A percentile compares a stretch with the other conserved stretches of the same genome.
These are phyloP conservation scores for Jaltomata sinuosa DNA, from an alignment of 257 asterid genomes.

Conservation along the genomic window DNA sequence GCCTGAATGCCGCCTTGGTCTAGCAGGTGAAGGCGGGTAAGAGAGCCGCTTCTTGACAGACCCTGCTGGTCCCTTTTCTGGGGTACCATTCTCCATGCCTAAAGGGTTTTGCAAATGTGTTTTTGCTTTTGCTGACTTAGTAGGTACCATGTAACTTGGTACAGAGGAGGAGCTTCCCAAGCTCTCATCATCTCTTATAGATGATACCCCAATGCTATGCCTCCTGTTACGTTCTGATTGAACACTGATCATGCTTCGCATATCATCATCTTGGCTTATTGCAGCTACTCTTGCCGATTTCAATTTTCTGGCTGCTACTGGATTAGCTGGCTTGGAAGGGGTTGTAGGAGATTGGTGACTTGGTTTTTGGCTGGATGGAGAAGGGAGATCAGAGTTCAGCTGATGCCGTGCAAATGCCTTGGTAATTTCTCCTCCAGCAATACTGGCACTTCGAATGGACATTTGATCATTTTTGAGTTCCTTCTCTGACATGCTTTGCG, in stretches of 20 bases:
- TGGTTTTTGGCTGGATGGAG: conserved; percentile 43
- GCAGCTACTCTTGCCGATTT: conserved; percentile 58
- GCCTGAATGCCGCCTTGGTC: conserved; percentile 48
- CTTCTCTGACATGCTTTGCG: conserved; percentile 33
- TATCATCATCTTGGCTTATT: conserved; percentile 63
- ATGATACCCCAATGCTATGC: conserved; percentile 81
- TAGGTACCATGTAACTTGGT: conserved; percentile 92
- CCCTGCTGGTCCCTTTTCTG: conserved; percentile 26
- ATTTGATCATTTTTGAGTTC: conserved; percentile 34
- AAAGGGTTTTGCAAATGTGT: conserved; percentile 56
- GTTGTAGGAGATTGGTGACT: conserved; percentile 40
- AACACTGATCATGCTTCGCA: conserved; percentile 51
- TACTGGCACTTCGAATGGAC: conserved; percentile 33
- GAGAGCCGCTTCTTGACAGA: conserved; percentile 61
- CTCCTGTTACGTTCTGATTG: conserved; percentile 66
- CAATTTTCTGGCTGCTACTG: conserved; percentile 33
- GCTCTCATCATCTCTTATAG: conserved; percentile 84
- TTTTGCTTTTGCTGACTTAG: conserved; percentile 86
- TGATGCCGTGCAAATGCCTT: conserved; percentile 70
- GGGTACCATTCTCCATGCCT: conserved; percentile 18
- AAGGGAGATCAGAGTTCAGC: conserved; percentile 40
- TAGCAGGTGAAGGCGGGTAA: conserved; percentile 43
- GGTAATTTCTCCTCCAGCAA: conserved; percentile 51
- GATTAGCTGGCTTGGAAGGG: conserved; percentile 19
- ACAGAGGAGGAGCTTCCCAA: conserved; percentile 60